Percentiles rank a stretch among this genome's conserved stretches.
Evolutionary conservation across 805 yeast genomes (phyloP).

Genomic region (Candida peoriensis): DNA sequence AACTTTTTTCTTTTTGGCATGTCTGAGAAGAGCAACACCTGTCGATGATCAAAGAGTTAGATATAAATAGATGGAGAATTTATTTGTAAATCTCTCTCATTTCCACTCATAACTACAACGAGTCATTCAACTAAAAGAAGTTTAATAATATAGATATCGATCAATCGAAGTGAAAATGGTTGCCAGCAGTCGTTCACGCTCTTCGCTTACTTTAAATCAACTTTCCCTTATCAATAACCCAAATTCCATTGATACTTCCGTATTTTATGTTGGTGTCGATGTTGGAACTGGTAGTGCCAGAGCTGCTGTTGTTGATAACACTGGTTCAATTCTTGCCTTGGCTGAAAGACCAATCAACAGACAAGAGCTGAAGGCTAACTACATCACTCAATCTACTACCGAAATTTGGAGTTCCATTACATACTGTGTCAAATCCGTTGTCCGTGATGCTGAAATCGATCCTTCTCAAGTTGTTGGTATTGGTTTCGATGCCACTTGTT

Average conservation of each 20-base stretch:
- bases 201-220: constrained; percentile 25
- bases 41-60: too few relatives aligned
- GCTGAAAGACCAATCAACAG: constrained; percentile 77
- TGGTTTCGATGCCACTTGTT: constrained; percentile 97
- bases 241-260: constrained; percentile 24
- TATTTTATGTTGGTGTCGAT: constrained; percentile 73
- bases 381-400: constrained; percentile 79
- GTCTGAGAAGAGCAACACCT: too few relatives aligned
- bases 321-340: constrained; percentile 75
- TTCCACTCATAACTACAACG: too few relatives aligned
- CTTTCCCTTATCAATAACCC: constrained; percentile 23
- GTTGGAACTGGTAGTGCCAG: constrained; percentile 98
- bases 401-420: constrained; percentile 92
- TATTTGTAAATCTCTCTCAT: background rate
- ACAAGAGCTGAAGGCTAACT: constrained; percentile 66
- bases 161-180: too few relatives aligned
- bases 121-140: too few relatives aligned
- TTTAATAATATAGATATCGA: too few relatives aligned
- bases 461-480: constrained; percentile 70
- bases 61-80: too few relatives aligned
- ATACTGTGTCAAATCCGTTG: constrained; percentile 69
- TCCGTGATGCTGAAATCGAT: constrained; percentile 71
- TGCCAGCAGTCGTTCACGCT: constrained; percentile 20
- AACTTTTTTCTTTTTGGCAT: too few relatives aligned
- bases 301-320: constrained; percentile 82